A percentile compares a stretch with the other conserved stretches of the same genome.
Evolutionary conservation across 2,329 filamentous ascomycete genomes (phyloP).

Genomic region (Colletotrichum sp.): DNA sequence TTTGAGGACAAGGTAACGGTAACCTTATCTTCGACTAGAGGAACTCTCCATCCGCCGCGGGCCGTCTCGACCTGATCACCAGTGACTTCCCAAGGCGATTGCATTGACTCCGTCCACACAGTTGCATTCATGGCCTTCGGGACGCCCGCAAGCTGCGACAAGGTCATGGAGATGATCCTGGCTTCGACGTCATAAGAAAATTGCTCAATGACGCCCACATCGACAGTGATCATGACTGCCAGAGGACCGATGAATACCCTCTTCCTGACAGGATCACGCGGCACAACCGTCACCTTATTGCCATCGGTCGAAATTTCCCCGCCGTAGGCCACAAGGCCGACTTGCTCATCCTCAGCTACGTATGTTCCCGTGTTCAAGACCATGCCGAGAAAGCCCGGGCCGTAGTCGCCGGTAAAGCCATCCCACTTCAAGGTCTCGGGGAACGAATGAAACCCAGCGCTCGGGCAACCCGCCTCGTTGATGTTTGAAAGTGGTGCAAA

Average conservation of each 20-base stretch:
- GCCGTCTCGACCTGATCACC: not conserved
- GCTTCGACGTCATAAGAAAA: not conserved
- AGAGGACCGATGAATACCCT: not conserved
- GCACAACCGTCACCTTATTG: not conserved
- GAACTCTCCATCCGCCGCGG: not conserved
- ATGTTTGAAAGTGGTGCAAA: conserved; percentile 62
- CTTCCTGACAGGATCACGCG: not conserved
- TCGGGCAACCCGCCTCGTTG: conserved; percentile 57
- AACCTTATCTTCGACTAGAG: not conserved
- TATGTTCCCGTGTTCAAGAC: not conserved
- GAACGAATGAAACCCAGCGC: conserved; percentile 62
- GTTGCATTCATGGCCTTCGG: not conserved
- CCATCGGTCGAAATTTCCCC: not conserved
- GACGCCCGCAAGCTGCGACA: not conserved
- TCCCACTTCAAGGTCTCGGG: conserved; percentile 63
- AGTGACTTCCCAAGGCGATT: not conserved
- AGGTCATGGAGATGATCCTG: not conserved
- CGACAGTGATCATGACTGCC: not conserved
- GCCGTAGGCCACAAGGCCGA: not conserved
- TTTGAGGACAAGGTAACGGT: not conserved
- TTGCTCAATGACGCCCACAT: conserved; percentile 44
- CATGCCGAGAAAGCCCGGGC: conserved; percentile 47
- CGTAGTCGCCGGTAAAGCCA: conserved; percentile 62
- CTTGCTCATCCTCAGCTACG: not conserved
- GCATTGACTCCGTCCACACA: not conserved